Percentiles rank a stretch among this genome's conserved stretches.
phyloP scores from a whole-genome alignment of 1,284 basidiomycete species.

The Ceratorhiza oryzae-sativae region DNA sequence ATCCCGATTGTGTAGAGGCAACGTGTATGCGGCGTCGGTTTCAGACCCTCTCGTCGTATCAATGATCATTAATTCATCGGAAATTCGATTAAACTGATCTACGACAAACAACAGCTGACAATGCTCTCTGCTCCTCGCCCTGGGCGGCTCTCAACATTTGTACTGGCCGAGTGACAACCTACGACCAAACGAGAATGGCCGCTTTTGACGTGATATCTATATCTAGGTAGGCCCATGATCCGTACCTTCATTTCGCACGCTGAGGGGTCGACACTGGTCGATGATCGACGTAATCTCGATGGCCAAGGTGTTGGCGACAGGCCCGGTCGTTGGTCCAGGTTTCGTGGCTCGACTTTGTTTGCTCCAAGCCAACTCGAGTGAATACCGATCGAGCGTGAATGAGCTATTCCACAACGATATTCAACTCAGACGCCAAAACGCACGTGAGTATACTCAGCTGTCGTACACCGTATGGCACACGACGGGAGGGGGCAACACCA shows the following conservation, averaged over 20 bases:
- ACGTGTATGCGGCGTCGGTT: constrained; percentile 16
- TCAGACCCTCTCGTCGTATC: neutral
- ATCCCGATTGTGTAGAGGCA: neutral
- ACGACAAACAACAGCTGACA: neutral
- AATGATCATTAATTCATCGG: neutral
- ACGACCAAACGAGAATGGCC: neutral
- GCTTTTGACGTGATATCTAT: neutral
- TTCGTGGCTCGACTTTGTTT: neutral
- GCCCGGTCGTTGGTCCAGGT: neutral
- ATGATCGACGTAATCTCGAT: neutral
- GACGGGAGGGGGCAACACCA: too few species aligned
- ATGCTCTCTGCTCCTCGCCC: neutral
- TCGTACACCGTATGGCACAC: too few species aligned
- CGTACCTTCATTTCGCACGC: neutral
- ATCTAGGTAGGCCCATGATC: neutral
- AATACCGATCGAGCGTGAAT: too few species aligned
- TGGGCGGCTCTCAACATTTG: neutral
- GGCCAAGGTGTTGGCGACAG: neutral
- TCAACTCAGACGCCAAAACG: too few species aligned
- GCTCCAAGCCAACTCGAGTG: neutral
- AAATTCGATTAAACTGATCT: neutral
- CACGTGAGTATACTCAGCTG: neutral
- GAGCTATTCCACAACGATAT: too few species aligned
- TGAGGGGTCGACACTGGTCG: neutral
- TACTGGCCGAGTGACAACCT: neutral